Conservation (phyloP, 2,329 filamentous ascomycete species). For the Lecanicillium sp. region DNA sequence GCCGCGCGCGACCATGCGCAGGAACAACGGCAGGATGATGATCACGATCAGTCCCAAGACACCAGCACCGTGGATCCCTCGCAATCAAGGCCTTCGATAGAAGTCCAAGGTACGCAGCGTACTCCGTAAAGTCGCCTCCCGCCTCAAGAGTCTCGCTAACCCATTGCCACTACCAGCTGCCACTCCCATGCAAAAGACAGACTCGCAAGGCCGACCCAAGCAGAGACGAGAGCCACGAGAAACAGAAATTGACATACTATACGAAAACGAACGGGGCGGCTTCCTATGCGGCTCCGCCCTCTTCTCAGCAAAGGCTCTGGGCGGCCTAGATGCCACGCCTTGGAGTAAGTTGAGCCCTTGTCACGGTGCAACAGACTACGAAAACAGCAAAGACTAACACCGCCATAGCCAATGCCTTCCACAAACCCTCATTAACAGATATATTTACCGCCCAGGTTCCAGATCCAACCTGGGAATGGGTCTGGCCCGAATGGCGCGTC, state of each 20-base stretch:
- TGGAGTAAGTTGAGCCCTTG: conserved; percentile 53
- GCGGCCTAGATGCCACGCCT: conserved; percentile 74
- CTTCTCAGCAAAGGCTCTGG: conserved; percentile 81
- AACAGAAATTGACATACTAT: conserved; percentile 74
- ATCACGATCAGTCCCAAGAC: too few relatives aligned
- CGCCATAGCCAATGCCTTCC: conserved; percentile 49
- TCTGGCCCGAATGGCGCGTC: conserved; percentile 57
- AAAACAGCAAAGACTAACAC: not conserved
- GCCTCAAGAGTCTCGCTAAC: not conserved
- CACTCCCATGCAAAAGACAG: conserved; percentile 11
- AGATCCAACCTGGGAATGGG: conserved; percentile 94
- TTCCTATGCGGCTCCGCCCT: conserved; percentile 84
- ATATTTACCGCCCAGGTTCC: conserved; percentile 87
- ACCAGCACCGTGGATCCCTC: conserved; percentile 11
- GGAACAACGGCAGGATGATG: too few relatives aligned
- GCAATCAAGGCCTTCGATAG: conserved; percentile 22
- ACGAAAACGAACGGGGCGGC: conserved; percentile 88
- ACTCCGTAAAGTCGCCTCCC: not conserved
- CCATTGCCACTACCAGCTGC: too few relatives aligned
- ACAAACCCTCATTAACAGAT: conserved; percentile 53
- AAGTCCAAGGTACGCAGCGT: conserved; percentile 20
- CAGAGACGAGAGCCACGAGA: conserved; percentile 32
- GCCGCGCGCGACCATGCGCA: too few relatives aligned
- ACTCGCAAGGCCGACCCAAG: conserved; percentile 26
- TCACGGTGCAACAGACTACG: not conserved